phyloP scores from a whole-genome alignment of 2,329 filamentous ascomycete species.

The Cladophialophora chaetospira region DNA sequence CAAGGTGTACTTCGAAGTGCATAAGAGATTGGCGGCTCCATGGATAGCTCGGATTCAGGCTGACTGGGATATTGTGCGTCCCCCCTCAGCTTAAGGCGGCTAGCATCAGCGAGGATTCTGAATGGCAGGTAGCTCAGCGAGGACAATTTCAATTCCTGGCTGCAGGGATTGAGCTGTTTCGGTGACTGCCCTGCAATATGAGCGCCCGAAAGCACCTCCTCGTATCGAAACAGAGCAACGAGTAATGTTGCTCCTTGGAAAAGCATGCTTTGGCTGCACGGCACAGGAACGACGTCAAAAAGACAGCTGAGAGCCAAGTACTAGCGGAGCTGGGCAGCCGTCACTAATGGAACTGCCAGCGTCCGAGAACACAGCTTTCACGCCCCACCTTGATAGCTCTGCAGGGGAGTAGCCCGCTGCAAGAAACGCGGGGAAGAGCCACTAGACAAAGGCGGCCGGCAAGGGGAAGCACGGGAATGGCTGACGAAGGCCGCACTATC shows the following conservation, averaged over 20 bases:
- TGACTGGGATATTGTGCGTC: constrained; percentile 10
- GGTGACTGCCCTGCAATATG: not conserved
- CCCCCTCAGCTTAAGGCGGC: constrained; percentile 9
- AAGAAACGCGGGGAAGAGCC: constrained; percentile 27
- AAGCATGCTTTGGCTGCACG: not conserved
- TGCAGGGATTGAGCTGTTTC: not conserved
- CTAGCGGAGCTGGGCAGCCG: constrained; percentile 5
- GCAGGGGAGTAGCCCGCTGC: constrained; percentile 8
- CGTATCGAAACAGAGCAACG: constrained; percentile 3
- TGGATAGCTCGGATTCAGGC: constrained; percentile 1
- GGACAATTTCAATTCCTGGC: constrained; percentile 1
- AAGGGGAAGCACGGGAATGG: not conserved
- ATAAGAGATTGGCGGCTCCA: not conserved
- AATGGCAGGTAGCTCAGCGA: constrained; percentile 15
- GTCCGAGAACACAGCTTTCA: constrained; percentile 7
- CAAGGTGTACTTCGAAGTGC: constrained; percentile 3
- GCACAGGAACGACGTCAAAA: constrained; percentile 10
- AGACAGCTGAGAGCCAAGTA: constrained; percentile 5
- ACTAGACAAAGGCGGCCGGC: constrained; percentile 5
- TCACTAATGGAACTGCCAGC: constrained; percentile 4
- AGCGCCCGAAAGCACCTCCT: not conserved
- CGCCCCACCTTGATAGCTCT: constrained; percentile 6
- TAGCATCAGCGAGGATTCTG: constrained; percentile 22
- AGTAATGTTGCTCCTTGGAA: not conserved
- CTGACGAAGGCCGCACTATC: constrained; percentile 11